Conservation (phyloP, 192 early-diverging fungal genomes). For the Coemansia sp. region DNA sequence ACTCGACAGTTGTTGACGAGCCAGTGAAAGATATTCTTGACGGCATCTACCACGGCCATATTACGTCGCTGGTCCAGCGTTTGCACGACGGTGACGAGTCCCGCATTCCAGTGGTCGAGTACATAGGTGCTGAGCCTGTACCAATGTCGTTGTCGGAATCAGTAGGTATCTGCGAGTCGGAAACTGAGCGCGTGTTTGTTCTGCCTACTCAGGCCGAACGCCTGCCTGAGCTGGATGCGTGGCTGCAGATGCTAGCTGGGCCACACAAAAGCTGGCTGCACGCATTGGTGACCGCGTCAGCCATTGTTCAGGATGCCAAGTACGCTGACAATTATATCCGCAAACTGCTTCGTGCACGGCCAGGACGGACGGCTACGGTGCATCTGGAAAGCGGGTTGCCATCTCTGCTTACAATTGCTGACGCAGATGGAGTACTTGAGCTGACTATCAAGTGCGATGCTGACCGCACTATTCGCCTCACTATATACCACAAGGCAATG, state of each 20-base stretch:
- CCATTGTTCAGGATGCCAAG: conserved; percentile 69
- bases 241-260: conserved; percentile 73
- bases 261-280: conserved; percentile 75
- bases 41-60: conserved; percentile 78
- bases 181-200: conserved; percentile 7
- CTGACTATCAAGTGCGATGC: too few species aligned
- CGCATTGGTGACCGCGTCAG: conserved; percentile 69
- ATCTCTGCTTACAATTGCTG: too few species aligned
- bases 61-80: conserved; percentile 67
- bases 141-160: background rate
- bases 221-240: conserved; percentile 44
- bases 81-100: conserved; percentile 65
- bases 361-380: conserved; percentile 43
- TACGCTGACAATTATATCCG: conserved; percentile 60
- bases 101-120: conserved; percentile 76
- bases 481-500: too few species aligned
- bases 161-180: background rate
- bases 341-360: conserved; percentile 60
- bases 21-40: conserved; percentile 74
- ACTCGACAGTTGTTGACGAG: too few species aligned
- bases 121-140: conserved; percentile 55
- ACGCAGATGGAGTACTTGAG: too few species aligned
- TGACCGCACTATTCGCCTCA: too few species aligned
- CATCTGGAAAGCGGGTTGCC: too few species aligned
- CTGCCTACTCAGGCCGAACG: background rate